Evolutionary conservation across 1,139 yeast species (phyloP).

Genomic region (Hyphopichia khmerensis): DNA sequence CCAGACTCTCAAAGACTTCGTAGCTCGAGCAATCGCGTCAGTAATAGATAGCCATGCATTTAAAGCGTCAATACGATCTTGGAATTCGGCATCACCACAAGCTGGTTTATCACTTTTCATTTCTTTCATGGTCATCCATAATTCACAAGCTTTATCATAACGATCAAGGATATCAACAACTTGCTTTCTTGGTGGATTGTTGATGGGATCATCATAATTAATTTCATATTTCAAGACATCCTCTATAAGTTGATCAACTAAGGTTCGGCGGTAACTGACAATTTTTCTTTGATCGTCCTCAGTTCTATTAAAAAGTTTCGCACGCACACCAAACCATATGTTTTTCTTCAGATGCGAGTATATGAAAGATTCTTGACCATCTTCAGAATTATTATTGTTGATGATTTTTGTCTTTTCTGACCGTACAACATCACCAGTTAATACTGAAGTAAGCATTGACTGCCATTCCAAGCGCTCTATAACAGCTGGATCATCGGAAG

Average conservation of each 20-base stretch:
- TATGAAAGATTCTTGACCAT: constrained; percentile 48
- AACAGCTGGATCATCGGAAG: constrained; percentile 60
- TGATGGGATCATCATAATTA: constrained; percentile 32
- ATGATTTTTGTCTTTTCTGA: constrained; percentile 86
- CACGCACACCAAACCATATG: constrained; percentile 77
- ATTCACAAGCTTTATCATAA: constrained; percentile 67
- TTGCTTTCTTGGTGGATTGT: constrained; percentile 41
- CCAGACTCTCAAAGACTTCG: constrained; percentile 59
- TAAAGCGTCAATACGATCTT: constrained; percentile 68
- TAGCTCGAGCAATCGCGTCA: constrained; percentile 62
- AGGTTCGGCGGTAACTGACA: constrained; percentile 67
- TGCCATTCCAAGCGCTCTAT: constrained; percentile 94
- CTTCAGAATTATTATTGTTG: constrained; percentile 38
- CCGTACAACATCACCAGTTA: constrained; percentile 91
- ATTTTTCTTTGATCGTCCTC: constrained; percentile 77
- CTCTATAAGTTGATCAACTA: constrained; percentile 74
- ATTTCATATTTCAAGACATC: constrained; percentile 66
- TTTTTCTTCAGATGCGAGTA: constrained; percentile 69
- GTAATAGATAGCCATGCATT: constrained; percentile 84
- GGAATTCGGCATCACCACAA: constrained; percentile 65
- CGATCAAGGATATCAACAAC: constrained; percentile 58
- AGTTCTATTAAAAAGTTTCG: constrained; percentile 79
- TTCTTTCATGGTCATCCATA: constrained; percentile 79
- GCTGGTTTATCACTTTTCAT: constrained; percentile 79
- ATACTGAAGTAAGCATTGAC: constrained; percentile 83